A percentile compares a stretch with the other conserved stretches of the same genome.
phyloP scores from a whole-genome alignment of 345 rosid species.

The Salix purpurea region DNA sequence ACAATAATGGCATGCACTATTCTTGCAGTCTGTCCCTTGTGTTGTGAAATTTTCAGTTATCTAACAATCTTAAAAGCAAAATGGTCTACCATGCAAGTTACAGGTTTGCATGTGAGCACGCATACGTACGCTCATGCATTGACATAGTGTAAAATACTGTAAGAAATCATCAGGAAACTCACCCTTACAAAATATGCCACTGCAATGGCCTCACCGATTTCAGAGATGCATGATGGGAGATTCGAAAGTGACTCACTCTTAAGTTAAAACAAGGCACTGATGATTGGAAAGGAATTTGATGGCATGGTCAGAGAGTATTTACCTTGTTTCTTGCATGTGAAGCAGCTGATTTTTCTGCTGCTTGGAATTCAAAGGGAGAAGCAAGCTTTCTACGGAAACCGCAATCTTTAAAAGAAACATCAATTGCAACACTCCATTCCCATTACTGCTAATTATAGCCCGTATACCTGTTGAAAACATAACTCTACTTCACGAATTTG shows the following conservation, averaged over 20 bases:
- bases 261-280: too few species aligned
- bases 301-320: too few species aligned
- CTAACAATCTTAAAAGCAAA: constrained; percentile 4
- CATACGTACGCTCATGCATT: neutral
- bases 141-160: neutral
- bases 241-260: neutral
- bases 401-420: neutral
- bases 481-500: too few species aligned
- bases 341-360: too few species aligned
- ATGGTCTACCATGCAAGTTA: neutral
- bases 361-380: neutral
- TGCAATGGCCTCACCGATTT: neutral
- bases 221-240: neutral
- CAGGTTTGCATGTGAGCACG: neutral
- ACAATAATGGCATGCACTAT: neutral
- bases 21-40: neutral
- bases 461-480: too few species aligned
- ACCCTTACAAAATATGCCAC: neutral
- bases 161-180: neutral
- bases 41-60: constrained; percentile 16
- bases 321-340: too few species aligned
- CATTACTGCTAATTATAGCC: neutral
- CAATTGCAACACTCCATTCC: neutral
- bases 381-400: neutral
- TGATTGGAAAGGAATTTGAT: too few species aligned